These are phyloP conservation scores for Lodderomyces orthopsilosis DNA, from an alignment of 1,139 yeast genomes.

Conservation along the genomic window DNA sequence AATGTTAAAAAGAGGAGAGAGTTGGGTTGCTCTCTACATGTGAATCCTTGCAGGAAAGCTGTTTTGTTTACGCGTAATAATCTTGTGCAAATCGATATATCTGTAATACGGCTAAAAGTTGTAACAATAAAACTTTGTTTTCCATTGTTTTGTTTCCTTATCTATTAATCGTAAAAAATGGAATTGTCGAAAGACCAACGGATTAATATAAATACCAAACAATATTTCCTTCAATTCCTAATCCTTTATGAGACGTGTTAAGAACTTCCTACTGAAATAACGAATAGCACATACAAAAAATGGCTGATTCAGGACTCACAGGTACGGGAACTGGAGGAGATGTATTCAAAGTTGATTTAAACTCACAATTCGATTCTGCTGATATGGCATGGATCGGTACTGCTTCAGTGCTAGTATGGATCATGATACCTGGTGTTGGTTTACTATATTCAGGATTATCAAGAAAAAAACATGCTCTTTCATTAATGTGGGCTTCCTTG, in stretches of 20 bases:
- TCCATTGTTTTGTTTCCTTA: background rate
- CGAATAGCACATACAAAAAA: background rate
- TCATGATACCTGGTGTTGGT: slow-evolving; percentile 95
- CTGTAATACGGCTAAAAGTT: background rate
- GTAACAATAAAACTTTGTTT: background rate
- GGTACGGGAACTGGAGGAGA: slow-evolving; percentile 76
- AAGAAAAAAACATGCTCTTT: slow-evolving; percentile 87
- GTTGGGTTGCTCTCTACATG: background rate
- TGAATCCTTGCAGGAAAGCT: too few species aligned
- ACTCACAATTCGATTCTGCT: slow-evolving; percentile 66
- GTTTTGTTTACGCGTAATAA: too few species aligned
- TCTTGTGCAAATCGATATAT: too few species aligned
- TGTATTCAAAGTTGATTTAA: slow-evolving; percentile 68
- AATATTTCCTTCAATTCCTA: background rate
- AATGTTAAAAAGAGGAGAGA: background rate
- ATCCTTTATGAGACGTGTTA: background rate
- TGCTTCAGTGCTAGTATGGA: slow-evolving; percentile 78
- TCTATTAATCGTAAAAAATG: background rate
- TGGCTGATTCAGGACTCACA: slow-evolving; percentile 27
- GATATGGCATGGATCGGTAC: slow-evolving; percentile 89
- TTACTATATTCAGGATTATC: slow-evolving; percentile 86
- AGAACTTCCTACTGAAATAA: background rate
- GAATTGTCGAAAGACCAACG: background rate
- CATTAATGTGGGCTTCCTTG: slow-evolving; percentile 89
- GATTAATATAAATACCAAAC: background rate